Evolutionary conservation across 2,329 filamentous ascomycete species (phyloP).

Genomic region (Nothophoma quercina): DNA sequence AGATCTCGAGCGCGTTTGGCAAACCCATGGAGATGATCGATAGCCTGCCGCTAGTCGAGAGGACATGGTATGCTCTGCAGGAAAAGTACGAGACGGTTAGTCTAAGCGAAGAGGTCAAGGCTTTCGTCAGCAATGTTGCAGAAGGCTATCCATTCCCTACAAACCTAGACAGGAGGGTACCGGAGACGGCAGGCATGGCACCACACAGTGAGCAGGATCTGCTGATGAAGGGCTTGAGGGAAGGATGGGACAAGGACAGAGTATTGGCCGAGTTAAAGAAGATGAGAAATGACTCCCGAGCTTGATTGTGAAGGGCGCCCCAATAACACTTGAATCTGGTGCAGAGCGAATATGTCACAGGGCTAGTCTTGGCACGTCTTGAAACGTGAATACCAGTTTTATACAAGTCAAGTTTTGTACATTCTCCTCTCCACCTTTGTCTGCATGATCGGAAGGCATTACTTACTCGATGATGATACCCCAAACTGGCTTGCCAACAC

Average conservation of each 20-base stretch:
- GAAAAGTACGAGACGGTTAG: constrained; percentile 47
- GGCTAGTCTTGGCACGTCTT: background rate
- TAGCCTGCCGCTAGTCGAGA: constrained; percentile 56
- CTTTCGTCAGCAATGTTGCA: constrained; percentile 60
- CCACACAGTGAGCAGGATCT: constrained; percentile 66
- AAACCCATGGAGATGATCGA: constrained; percentile 71
- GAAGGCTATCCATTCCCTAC: constrained; percentile 70
- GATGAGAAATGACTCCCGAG: constrained; percentile 47
- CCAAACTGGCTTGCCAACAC: background rate
- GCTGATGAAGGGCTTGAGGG: constrained; percentile 54
- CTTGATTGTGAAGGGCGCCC: constrained; percentile 7
- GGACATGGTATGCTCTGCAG: constrained; percentile 54
- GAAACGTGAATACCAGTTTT: background rate
- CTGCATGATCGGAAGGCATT: background rate
- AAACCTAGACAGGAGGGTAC: constrained; percentile 65
- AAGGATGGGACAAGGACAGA: constrained; percentile 50
- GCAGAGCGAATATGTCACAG: background rate
- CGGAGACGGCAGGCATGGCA: constrained; percentile 65
- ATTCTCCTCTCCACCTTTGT: background rate
- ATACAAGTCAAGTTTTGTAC: background rate
- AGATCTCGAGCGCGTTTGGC: constrained; percentile 68
- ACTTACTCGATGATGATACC: background rate
- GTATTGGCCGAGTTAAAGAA: constrained; percentile 53
- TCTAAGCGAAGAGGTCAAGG: constrained; percentile 53
- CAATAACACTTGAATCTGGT: background rate